Conservation (phyloP, 768 basidiomycete species). For the Mycena amicta region DNA sequence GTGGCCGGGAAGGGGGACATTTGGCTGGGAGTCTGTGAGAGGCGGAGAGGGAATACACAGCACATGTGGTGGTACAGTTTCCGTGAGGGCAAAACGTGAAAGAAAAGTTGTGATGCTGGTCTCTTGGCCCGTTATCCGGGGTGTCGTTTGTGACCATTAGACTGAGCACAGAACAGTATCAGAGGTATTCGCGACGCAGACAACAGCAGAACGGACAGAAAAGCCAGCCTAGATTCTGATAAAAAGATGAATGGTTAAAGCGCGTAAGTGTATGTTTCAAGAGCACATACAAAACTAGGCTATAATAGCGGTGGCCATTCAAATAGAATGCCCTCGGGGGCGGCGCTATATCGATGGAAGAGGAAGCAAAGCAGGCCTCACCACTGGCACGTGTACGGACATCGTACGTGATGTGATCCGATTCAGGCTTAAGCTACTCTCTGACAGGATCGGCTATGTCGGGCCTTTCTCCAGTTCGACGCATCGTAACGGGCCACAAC, state of each 20-base stretch:
- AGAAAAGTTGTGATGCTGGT: background rate
- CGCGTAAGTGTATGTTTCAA: too few relatives aligned
- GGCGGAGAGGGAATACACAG: conserved; percentile 23
- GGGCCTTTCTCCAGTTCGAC: conserved; percentile 46
- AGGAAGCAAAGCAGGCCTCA: background rate
- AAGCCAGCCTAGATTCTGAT: background rate
- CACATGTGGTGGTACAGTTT: background rate
- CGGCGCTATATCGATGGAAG: background rate
- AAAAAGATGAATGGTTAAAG: too few relatives aligned
- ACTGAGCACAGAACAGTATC: background rate
- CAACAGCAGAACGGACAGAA: background rate
- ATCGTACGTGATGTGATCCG: conserved; percentile 15
- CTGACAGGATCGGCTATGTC: conserved; percentile 32
- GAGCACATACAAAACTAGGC: too few relatives aligned
- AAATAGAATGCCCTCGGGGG: background rate
- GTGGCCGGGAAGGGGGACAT: conserved; percentile 14
- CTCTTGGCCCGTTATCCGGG: background rate
- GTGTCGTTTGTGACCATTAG: background rate
- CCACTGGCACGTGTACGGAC: background rate
- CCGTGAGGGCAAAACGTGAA: background rate
- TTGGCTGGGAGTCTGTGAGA: conserved; percentile 11
- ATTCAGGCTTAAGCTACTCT: conserved; percentile 10
- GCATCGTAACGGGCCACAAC: conserved; percentile 56
- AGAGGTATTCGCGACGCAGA: background rate
- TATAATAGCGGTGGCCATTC: background rate